Percentiles rank a stretch among this genome's conserved stretches.
These are phyloP conservation scores for Trametes coccinea DNA, from an alignment of 768 basidiomycete species.

Conservation along the genomic window DNA sequence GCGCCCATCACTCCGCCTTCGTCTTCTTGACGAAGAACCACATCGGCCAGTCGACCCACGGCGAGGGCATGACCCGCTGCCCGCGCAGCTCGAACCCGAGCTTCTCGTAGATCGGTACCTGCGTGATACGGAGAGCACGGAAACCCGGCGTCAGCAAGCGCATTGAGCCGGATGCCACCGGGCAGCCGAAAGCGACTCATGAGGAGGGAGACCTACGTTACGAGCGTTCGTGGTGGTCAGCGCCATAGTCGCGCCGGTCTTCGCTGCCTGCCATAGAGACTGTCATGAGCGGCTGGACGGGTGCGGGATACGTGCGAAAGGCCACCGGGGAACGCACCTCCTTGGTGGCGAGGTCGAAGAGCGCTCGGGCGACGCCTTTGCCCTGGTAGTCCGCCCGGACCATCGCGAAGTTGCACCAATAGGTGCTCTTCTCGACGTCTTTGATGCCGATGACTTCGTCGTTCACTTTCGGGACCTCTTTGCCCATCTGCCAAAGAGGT, in stretches of 20 bases:
- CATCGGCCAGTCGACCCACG: slow-evolving; percentile 22
- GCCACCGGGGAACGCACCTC: slow-evolving; percentile 3
- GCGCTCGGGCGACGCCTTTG: slow-evolving; percentile 13
- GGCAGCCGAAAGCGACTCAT: too few relatives aligned
- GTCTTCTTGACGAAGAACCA: slow-evolving; percentile 20
- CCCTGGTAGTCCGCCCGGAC: slow-evolving; percentile 20
- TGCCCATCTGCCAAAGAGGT: not conserved
- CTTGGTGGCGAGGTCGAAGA: slow-evolving; percentile 17
- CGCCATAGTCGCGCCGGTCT: slow-evolving; percentile 5
- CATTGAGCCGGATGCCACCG: not conserved
- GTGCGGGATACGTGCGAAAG: too few relatives aligned
- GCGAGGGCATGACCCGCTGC: slow-evolving; percentile 18
- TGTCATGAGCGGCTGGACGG: too few relatives aligned
- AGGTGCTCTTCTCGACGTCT: slow-evolving; percentile 14
- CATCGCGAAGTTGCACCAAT: slow-evolving; percentile 23
- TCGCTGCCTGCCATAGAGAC: slow-evolving; percentile 7
- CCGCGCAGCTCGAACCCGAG: slow-evolving; percentile 20
- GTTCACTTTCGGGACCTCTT: slow-evolving; percentile 12
- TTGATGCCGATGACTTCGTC: slow-evolving; percentile 3
- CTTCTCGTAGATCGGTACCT: slow-evolving; percentile 23
- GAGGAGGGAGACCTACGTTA: slow-evolving; percentile 8
- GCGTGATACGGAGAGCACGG: not conserved
- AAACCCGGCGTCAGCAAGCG: not conserved
- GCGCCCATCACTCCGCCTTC: not conserved
- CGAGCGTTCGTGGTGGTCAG: slow-evolving; percentile 15